Evolutionary conservation across 1,284 basidiomycete species (phyloP), one percentile per base, ranked within the genome.

Genomic region (Trichosporon ovoides): DNA sequence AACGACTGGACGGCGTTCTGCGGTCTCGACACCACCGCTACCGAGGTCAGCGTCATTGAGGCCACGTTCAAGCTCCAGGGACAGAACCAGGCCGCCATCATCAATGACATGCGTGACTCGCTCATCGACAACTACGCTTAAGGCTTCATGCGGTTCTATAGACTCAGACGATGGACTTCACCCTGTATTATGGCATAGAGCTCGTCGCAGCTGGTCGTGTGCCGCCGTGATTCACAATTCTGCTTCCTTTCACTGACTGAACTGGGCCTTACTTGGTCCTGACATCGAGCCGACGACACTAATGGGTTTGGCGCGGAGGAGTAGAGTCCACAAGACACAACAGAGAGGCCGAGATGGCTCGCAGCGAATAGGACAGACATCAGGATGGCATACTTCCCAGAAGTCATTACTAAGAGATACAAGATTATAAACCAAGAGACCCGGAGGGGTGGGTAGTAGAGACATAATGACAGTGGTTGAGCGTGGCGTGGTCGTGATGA

Each of bases 1-100:
- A 99, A 99, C 73, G 94, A 98, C 77, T 98, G 94, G 92, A 92
- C 89, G 79, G 95, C 96, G 16, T 98, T 98, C 78, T 91, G 91
- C 31, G 93, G 93, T 38, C 82, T 95, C 38, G 93, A 97, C 74
- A 96, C 95, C 57, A 98, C 95, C 22, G 96, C 96, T 18, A 98
- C 95, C 54, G 96, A 99, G 79, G 91, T 98, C 75, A 91, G 87
- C 69, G 96, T 99, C 53, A 96, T 98, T 67, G 96, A 99, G 77
- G 92, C 93, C 36, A 84, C 92, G 36, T 99, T 98, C 84, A 94
- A 68, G 71, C 81, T 95, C 52, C 89, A 92, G 83, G 91, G 91
- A 56, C 89, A 91, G 70, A 86, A 85, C 56, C 87, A 86, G 16
- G 84, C 85, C 43, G 91, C 91, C 48, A 87, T 93, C 65, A 91